These are phyloP conservation scores for Hamamelis virginiana DNA, from an alignment of 164 flowering plant genomes.

Conservation along the genomic window DNA sequence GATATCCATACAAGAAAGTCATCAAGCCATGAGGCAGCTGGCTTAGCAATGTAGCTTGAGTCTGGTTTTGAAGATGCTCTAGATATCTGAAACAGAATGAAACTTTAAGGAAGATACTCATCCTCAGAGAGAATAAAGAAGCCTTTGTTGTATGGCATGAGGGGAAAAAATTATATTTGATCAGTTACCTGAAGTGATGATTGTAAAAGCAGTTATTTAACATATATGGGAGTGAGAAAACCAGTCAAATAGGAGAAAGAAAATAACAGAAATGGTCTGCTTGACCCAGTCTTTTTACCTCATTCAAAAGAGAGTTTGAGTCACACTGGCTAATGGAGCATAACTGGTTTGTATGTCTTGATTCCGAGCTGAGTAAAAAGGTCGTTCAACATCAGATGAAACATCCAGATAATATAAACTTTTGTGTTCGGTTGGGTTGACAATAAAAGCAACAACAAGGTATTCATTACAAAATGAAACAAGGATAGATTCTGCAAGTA, in stretches of 20 bases:
- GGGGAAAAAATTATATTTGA: no score
- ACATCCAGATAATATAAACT: background rate
- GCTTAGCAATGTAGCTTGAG: conserved; percentile 92
- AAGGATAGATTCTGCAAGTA: background rate
- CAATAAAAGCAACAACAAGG: background rate
- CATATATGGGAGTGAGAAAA: background rate
- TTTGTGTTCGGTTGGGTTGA: background rate
- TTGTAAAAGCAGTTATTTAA: no score
- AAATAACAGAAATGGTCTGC: background rate
- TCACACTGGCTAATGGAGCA: conserved; percentile 97
- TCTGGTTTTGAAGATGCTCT: conserved; percentile 75
- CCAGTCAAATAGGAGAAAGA: background rate
- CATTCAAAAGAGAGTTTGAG: conserved; percentile 83
- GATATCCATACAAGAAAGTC: conserved; percentile 98
- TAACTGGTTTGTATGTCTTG: conserved; percentile 82
- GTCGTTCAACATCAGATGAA: background rate
- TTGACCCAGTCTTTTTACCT: conserved; percentile 47
- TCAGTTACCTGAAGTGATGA: no score
- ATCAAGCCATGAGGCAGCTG: conserved; percentile 99
- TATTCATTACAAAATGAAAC: background rate
- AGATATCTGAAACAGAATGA: conserved; percentile 54
- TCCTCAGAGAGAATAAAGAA: no score
- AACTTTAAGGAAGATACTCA: no score
- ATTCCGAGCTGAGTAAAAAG: conserved; percentile 60
- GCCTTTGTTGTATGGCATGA: no score